Percentiles rank a stretch among this genome's conserved stretches.
phyloP scores from a whole-genome alignment of 805 yeast genomes.

The Yarrowia osloensis region DNA sequence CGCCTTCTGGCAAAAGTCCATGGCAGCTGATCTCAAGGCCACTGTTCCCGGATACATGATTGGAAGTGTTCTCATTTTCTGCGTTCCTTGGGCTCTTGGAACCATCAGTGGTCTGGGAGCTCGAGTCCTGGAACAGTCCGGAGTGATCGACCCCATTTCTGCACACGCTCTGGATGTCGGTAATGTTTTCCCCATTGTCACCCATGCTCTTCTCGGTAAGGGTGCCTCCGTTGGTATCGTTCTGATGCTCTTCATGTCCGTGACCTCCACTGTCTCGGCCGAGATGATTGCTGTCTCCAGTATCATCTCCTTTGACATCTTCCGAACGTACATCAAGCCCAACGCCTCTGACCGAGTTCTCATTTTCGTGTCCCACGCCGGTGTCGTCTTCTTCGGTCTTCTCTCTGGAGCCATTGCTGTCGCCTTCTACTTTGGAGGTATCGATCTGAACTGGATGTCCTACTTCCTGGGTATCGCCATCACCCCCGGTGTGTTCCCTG shows the following conservation, averaged over 20 bases:
- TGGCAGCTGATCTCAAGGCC: conserved; percentile 48
- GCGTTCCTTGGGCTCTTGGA: conserved; percentile 47
- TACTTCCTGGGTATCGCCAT: conserved; percentile 72
- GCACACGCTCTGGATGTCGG: conserved; percentile 80
- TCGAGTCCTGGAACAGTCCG: conserved; percentile 54
- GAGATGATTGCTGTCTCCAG: conserved; percentile 48
- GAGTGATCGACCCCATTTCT: conserved; percentile 52
- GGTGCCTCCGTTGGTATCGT: conserved; percentile 80
- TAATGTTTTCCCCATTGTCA: conserved; percentile 61
- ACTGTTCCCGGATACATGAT: conserved; percentile 49
- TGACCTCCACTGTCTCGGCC: conserved; percentile 48
- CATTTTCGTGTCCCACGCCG: conserved; percentile 48
- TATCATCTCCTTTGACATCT: conserved; percentile 51
- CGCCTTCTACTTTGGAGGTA: conserved; percentile 76
- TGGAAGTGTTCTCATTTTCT: conserved; percentile 51
- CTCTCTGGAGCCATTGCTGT: conserved; percentile 76
- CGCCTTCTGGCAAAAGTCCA: conserved; percentile 47
- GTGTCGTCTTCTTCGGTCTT: conserved; percentile 47
- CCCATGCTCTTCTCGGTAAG: conserved; percentile 75
- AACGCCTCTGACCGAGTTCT: conserved; percentile 48
- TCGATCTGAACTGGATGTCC: conserved; percentile 72
- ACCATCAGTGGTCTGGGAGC: conserved; percentile 46
- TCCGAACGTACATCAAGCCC: conserved; percentile 48
- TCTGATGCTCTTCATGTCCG: conserved; percentile 46
- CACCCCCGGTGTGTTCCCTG: conserved; percentile 39